These are phyloP conservation scores for Lactarius vividus DNA, from an alignment of 768 basidiomycete species.

Conservation along the genomic window DNA sequence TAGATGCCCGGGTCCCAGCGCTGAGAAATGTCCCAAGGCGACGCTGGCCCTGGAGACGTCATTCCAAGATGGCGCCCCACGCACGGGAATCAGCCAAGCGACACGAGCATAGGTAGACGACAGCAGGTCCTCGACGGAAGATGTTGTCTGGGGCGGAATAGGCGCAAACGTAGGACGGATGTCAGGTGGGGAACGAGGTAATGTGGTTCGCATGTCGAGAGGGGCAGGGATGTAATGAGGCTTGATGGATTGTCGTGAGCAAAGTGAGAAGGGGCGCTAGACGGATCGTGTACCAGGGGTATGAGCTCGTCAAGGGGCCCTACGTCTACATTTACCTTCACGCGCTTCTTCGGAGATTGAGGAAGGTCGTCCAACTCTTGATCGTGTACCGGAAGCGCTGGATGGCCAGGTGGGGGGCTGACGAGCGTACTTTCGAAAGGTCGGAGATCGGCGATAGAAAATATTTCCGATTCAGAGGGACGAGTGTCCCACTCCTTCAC, in stretches of 20 bases:
- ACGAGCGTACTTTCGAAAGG: slow-evolving; percentile 9
- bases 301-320: slow-evolving; percentile 22
- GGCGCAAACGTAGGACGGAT: background rate
- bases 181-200: background rate
- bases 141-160: slow-evolving; percentile 11
- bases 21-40: background rate
- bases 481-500: slow-evolving; percentile 9
- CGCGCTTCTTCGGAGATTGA: slow-evolving; percentile 10
- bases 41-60: slow-evolving; percentile 8
- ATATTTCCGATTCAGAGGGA: slow-evolving; percentile 12
- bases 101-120: slow-evolving; percentile 19
- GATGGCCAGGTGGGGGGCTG: background rate
- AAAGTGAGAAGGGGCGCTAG: background rate
- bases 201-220: background rate
- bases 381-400: background rate
- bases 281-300: slow-evolving; percentile 20
- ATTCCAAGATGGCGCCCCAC: slow-evolving; percentile 18
- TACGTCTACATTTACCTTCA: slow-evolving; percentile 14
- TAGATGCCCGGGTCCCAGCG: background rate
- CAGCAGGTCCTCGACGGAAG: slow-evolving; percentile 9
- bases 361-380: background rate
- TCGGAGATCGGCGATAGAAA: background rate
- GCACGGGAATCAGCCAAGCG: slow-evolving; percentile 23
- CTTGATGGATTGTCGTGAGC: slow-evolving; percentile 14
- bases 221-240: slow-evolving; percentile 24